Base-by-base conservation (phyloP, 2,329 filamentous ascomycete species). In the Fusarium keratoplasticum region DNA sequence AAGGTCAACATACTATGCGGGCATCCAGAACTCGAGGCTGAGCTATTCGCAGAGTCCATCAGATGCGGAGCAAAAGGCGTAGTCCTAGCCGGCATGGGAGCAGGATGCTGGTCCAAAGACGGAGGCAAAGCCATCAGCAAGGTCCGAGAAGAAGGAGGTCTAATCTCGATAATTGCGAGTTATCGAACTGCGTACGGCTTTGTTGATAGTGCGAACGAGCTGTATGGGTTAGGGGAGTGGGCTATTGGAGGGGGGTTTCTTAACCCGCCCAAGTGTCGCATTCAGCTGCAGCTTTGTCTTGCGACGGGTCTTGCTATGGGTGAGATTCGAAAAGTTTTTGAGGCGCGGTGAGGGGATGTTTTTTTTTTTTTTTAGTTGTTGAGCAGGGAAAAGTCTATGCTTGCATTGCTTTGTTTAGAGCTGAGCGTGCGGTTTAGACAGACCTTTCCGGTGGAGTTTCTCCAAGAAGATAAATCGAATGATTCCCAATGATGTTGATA, bases 1-100 rank as follows among this genome's bases (percentile, higher is more conserved):
- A 81, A 86, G 59, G 87, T 90, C 35, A 87, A 88, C 69, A 86
- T 90, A 33, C 75, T 90, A 3, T 89, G 87, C 76, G 83, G 85
- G 0, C 84, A 90, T 77, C 84, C 89, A 68, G 87, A 85, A 63
- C 84, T 87, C 70, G 80, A 86, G 65, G 80, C 85, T 8, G 18
- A 76, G n/a, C 80, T 89, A 1, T 83, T 88, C 35, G 78, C 82
- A n/a, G 83, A 84, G 0, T 84, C 87, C 1, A 82, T 87, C 10
- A 79, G 78, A 0, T 81, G 77, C 6, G 87, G 87, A 3, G 87
- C 87, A 0, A 78, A 86, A 62, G 88, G 88, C 0, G 81, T 90
- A 6, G 86, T 90, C 2, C 84, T 86, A n/a, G 88, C 87, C 0
- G 88, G 87, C 16, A 83, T 87, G 38, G 88, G 88, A 2, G 86